Percentiles rank a stretch among this genome's conserved stretches.
These are phyloP conservation scores for Xanthoconium stramineum DNA, from an alignment of 768 basidiomycete species.

Conservation along the genomic window DNA sequence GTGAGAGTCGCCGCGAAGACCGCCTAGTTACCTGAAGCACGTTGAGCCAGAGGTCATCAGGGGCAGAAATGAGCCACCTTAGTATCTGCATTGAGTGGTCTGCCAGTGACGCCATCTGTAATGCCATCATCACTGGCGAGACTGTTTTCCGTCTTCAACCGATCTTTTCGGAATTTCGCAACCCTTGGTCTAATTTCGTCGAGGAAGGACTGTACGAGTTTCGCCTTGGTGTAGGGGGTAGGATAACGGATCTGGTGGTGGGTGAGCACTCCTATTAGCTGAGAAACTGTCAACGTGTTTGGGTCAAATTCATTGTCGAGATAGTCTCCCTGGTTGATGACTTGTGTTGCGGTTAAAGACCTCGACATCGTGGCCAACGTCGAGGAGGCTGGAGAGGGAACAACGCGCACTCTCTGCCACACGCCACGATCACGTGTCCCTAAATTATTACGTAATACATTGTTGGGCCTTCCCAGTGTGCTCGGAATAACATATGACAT, in stretches of 20 bases:
- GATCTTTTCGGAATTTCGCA: conserved; percentile 58
- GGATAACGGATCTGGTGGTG: conserved; percentile 77
- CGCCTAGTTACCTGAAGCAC: conserved; percentile 37
- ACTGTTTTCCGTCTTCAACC: conserved; percentile 63
- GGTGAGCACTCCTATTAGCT: conserved; percentile 72
- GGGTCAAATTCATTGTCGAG: conserved; percentile 79
- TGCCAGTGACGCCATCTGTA: conserved; percentile 78
- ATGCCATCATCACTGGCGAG: conserved; percentile 81
- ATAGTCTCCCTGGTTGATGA: conserved; percentile 74
- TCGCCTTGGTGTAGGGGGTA: conserved; percentile 71
- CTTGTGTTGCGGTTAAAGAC: conserved; percentile 66
- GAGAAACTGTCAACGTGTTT: conserved; percentile 69
- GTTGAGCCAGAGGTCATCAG: conserved; percentile 6
- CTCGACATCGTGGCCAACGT: conserved; percentile 55
- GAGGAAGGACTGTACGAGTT: conserved; percentile 74
- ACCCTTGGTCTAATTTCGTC: conserved; percentile 66
- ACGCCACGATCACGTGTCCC: conserved; percentile 22
- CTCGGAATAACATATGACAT: not conserved
- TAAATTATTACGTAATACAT: not conserved
- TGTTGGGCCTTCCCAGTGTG: no score
- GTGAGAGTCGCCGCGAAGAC: conserved; percentile 65
- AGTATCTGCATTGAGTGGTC: conserved; percentile 47
- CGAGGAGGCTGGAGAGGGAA: not conserved
- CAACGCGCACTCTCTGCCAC: not conserved
- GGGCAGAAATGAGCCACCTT: conserved; percentile 37